phyloP scores from a whole-genome alignment of 2,329 filamentous ascomycete species.

The Catunica adiposa region DNA sequence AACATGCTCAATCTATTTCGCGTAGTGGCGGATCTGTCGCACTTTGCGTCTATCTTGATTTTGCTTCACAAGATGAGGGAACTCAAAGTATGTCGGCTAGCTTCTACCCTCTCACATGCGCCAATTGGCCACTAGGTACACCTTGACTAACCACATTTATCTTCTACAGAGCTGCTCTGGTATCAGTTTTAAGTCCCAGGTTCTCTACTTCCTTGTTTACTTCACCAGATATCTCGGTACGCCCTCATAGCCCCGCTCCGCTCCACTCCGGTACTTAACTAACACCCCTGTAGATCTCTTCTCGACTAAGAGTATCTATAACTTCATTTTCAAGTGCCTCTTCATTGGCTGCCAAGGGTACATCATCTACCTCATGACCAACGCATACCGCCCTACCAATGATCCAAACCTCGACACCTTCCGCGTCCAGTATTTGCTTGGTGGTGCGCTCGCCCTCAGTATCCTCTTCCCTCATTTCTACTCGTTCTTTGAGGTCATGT shows the following conservation, averaged over 20 bases:
- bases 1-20: constrained; percentile 38
- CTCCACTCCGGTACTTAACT: background rate
- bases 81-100: constrained; percentile 6
- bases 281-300: constrained; percentile 51
- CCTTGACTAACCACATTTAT: background rate
- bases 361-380: constrained; percentile 95
- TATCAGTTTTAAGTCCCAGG: constrained; percentile 98
- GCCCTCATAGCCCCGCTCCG: constrained; percentile 15
- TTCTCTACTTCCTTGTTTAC: constrained; percentile 86
- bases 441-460: constrained; percentile 60
- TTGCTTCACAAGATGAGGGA: constrained; percentile 78
- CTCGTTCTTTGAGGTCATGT: constrained; percentile 68
- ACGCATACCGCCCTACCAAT: constrained; percentile 91
- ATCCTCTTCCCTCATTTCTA: constrained; percentile 77
- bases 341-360: constrained; percentile 85
- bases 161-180: constrained; percentile 68
- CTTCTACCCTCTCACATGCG: background rate
- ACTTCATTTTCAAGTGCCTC: constrained; percentile 86
- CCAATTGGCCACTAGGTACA: background rate
- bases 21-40: constrained; percentile 67
- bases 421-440: constrained; percentile 86
- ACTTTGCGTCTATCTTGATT: constrained; percentile 85
- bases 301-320: constrained; percentile 71
- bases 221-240: constrained; percentile 77
- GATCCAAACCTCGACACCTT: constrained; percentile 96